Base-by-base conservation (phyloP, 2,329 filamentous ascomycete genomes). In the Dothistroma septosporum region DNA sequence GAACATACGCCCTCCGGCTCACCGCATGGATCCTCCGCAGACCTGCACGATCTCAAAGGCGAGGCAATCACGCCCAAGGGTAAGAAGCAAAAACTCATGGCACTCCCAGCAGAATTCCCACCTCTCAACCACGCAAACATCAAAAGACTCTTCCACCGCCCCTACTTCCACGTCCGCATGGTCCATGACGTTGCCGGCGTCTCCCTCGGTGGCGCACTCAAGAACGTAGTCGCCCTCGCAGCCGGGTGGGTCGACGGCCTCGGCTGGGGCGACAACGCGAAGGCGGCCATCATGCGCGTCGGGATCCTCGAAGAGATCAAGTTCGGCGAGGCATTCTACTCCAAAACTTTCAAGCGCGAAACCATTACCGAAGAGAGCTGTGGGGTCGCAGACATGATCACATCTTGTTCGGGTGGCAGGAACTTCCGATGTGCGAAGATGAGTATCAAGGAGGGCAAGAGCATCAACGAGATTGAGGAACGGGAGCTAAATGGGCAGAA, bases 341-440 rank as follows among this genome's bases (percentile, higher is more conserved):
- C 86, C 19, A 84, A 92, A 70, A 90, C 89, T 0, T 88, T 94
- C 28, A 84, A 89, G 66, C 85, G 89, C 10, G 85, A 84, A 60
- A 99, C 94, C 0, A 97, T 99, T 75, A 97, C 93, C n/a, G 92
- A 97, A 74, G 91, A 97, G 75, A 95, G 90, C 69, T 92, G 91
- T 24, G 94, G 94, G 67, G 92, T 97, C 44, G 94, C 94, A 31
- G 94, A 99, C 77, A 79, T 99, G 67, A 96, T 99, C 73, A 97
- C 94, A 1, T 94, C 89, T 59, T 97, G 92, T 78, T 90, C 87
- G 56, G 91, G 92, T 64, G 94, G 94, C 12, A 85, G 94, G 63
- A 99, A 99, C 79, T 96, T 94, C 80, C 87, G 90, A 60, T 97
- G 93, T 76, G 93, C 94, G 54, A 95, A 89, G 82, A 87, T 92